Percentiles rank a stretch among this genome's conserved stretches.
Conservation (phyloP, 306 rosid species). For the Ceratonia siliqua region DNA sequence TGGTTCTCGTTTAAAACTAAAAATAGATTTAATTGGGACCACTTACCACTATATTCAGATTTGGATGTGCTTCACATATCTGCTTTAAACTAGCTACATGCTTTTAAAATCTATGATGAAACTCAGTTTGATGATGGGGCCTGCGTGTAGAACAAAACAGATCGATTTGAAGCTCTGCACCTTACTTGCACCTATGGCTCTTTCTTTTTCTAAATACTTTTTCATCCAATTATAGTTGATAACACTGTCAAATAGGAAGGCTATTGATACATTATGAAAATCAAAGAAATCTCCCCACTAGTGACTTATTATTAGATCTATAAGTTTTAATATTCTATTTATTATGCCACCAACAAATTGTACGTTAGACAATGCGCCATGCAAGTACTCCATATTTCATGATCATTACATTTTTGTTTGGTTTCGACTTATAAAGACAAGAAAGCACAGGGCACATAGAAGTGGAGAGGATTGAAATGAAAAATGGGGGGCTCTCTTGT, state of each 20-base stretch:
- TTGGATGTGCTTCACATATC: too few species aligned
- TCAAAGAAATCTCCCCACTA: too few species aligned
- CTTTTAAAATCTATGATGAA: not conserved
- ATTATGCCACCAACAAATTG: too few species aligned
- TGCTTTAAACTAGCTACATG: not conserved
- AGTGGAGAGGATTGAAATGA: constrained; percentile 15
- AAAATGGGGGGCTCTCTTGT: not conserved
- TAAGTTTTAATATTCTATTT: too few species aligned
- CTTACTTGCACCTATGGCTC: not conserved
- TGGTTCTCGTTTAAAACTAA: not conserved
- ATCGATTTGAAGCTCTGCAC: not conserved
- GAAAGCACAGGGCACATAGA: constrained; percentile 4
- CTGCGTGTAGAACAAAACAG: not conserved
- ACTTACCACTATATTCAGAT: not conserved
- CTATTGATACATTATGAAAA: too few species aligned
- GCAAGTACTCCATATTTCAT: not conserved
- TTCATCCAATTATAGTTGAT: too few species aligned
- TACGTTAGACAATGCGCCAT: not conserved
- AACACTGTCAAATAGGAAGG: too few species aligned
- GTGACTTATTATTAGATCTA: too few species aligned
- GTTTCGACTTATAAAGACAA: not conserved
- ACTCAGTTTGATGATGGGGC: not conserved
- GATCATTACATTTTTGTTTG: not conserved
- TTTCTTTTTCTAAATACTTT: too few species aligned
- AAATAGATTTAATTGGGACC: constrained; percentile 9